phyloP scores from a whole-genome alignment of 805 yeast species.

The Teunomyces barrocoloradensis region DNA sequence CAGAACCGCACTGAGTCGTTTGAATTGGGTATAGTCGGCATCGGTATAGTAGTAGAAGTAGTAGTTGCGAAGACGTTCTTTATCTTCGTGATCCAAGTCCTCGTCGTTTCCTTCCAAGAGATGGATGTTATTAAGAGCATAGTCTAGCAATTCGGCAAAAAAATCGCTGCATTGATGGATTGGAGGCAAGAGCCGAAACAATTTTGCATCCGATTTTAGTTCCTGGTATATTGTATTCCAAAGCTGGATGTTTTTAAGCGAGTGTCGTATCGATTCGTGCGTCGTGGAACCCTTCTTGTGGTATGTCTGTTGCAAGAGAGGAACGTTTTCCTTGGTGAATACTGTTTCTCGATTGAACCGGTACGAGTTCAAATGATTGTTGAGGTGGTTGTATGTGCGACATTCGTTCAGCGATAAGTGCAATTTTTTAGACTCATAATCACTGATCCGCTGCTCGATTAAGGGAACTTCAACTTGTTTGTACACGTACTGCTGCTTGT shows the following conservation, averaged over 20 bases:
- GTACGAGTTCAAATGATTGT: slow-evolving; percentile 10
- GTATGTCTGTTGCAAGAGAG: slow-evolving; percentile 14
- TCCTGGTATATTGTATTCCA: slow-evolving; percentile 34
- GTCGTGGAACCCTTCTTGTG: slow-evolving; percentile 11
- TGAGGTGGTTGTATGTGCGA: slow-evolving; percentile 7
- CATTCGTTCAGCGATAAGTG: slow-evolving; percentile 7
- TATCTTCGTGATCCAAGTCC: slow-evolving; percentile 6
- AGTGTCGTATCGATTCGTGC: slow-evolving; percentile 1
- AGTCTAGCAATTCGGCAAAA: slow-evolving; percentile 22
- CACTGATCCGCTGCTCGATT: slow-evolving; percentile 10
- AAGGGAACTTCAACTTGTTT: slow-evolving; percentile 8
- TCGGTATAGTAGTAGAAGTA: slow-evolving; percentile 22
- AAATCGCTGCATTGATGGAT: slow-evolving; percentile 16
- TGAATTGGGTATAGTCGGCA: slow-evolving; percentile 10
- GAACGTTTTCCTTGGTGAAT: slow-evolving; percentile 10
- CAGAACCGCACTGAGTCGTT: not conserved
- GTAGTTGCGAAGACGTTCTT: slow-evolving; percentile 9
- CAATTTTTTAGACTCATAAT: slow-evolving; percentile 10
- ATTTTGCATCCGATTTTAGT: slow-evolving; percentile 18
- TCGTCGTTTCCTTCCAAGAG: slow-evolving; percentile 9
- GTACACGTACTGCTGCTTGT: slow-evolving; percentile 8
- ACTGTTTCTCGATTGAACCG: slow-evolving; percentile 7
- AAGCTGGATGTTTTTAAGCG: slow-evolving; percentile 14
- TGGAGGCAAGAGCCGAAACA: slow-evolving; percentile 12
- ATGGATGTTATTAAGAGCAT: slow-evolving; percentile 17